Evolutionary conservation across 2,329 filamentous ascomycete species (phyloP).

Genomic region (Venturia pyrina): DNA sequence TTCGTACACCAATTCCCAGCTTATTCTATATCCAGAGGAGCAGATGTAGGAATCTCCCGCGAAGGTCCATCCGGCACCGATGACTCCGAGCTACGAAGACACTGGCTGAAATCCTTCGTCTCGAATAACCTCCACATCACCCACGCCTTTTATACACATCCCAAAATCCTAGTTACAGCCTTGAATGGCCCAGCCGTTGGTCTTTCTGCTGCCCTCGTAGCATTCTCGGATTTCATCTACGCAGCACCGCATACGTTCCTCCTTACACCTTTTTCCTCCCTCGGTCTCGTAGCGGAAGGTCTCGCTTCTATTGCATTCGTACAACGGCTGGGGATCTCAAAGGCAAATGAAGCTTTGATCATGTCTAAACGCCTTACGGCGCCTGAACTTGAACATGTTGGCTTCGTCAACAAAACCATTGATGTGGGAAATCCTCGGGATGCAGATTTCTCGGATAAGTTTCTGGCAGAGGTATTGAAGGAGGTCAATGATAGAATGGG

Average conservation of each 20-base stretch:
- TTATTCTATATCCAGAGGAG: slow-evolving; percentile 49
- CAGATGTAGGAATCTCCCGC: slow-evolving; percentile 57
- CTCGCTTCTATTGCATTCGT: slow-evolving; percentile 71
- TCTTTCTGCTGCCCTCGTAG: slow-evolving; percentile 72
- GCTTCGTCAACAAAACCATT: slow-evolving; percentile 83
- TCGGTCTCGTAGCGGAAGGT: slow-evolving; percentile 86
- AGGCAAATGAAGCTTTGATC: slow-evolving; percentile 86
- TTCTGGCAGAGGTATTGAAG: slow-evolving; percentile 58
- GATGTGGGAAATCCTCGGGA: slow-evolving; percentile 44
- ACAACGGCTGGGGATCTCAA: slow-evolving; percentile 64
- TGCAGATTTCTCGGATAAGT: slow-evolving; percentile 53
- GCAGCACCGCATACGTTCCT: slow-evolving; percentile 70
- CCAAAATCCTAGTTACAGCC: slow-evolving; percentile 83
- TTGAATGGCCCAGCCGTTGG: slow-evolving; percentile 90
- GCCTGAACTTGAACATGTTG: slow-evolving; percentile 62
- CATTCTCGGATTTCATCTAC: slow-evolving; percentile 89
- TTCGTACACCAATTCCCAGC: neutral
- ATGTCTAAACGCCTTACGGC: slow-evolving; percentile 71
- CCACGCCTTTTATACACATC: slow-evolving; percentile 82
- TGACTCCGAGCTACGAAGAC: slow-evolving; percentile 33
- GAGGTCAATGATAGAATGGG: slow-evolving; percentile 79
- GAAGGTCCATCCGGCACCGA: slow-evolving; percentile 26
- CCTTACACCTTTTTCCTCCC: slow-evolving; percentile 80
- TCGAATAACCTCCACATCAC: slow-evolving; percentile 83
- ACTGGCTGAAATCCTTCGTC: slow-evolving; percentile 63